phyloP scores from a whole-genome alignment of 352 stramenopile species.

The Blastocystis sp. region DNA sequence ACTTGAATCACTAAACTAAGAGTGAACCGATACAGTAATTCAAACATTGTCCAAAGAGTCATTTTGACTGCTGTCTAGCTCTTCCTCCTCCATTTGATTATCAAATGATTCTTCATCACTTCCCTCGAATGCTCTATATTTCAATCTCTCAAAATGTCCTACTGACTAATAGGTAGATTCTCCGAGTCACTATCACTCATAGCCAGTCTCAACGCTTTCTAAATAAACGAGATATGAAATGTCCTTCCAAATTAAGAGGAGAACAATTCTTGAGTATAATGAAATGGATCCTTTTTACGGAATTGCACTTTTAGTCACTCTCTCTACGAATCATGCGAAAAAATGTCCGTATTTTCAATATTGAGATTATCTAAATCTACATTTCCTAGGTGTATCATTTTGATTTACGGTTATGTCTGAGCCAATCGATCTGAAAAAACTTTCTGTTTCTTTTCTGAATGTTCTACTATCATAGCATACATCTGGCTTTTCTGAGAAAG shows the following conservation, averaged over 20 bases:
- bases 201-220: neutral
- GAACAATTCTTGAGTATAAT: too few relatives aligned
- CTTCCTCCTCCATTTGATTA: constrained; percentile 34
- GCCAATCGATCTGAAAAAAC: neutral
- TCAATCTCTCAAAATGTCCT: neutral
- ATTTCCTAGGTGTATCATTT: neutral
- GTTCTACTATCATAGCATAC: neutral
- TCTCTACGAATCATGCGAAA: too few relatives aligned
- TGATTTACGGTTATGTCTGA: neutral
- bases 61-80: neutral
- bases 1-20: constrained; percentile 6
- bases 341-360: too few relatives aligned
- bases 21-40: neutral
- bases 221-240: too few relatives aligned
- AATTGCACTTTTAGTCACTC: neutral
- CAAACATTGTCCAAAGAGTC: neutral
- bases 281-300: neutral
- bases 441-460: neutral
- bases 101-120: constrained; percentile 20
- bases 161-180: constrained; percentile 45
- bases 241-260: too few relatives aligned
- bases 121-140: neutral
- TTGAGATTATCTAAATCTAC: too few relatives aligned
- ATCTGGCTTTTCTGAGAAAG: constrained; percentile 32
- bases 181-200: constrained; percentile 56